Percentiles rank a stretch among this genome's conserved stretches.
Evolutionary conservation across 345 rosid species (phyloP).

Genomic region (Excoecaria cochinchinensis): DNA sequence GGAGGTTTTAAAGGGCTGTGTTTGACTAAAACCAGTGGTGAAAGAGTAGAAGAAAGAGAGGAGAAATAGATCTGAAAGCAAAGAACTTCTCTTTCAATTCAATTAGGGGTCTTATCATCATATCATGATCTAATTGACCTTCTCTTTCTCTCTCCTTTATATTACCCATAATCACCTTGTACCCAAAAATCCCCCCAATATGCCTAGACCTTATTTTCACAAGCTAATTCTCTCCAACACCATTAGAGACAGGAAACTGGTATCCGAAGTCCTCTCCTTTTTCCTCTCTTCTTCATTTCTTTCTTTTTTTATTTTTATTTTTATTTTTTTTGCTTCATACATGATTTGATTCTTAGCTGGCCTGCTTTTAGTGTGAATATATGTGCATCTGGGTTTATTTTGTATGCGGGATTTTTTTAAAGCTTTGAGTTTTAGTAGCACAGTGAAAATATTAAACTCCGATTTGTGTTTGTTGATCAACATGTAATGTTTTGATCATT

Average conservation of each 20-base stretch:
- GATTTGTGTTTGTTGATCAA: neutral
- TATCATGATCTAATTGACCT: conserved; percentile 45
- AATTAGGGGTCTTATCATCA: conserved; percentile 30
- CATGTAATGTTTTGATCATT: neutral
- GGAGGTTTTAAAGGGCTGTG: conserved; percentile 13
- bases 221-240: conserved; percentile 65
- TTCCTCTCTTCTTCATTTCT: neutral
- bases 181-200: conserved; percentile 21
- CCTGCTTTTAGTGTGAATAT: neutral
- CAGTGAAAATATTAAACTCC: neutral
- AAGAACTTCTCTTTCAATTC: conserved; percentile 22
- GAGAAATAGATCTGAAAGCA: conserved; percentile 46
- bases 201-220: conserved; percentile 83
- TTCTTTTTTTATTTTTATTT: conserved; percentile 7
- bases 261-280: conserved; percentile 24
- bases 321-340: neutral
- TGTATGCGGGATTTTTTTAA: conserved; percentile 6
- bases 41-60: conserved; percentile 15
- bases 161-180: neutral
- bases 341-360: neutral
- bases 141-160: conserved; percentile 8
- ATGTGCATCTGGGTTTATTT: conserved; percentile 5
- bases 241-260: conserved; percentile 67
- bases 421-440: conserved; percentile 1
- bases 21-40: conserved; percentile 32